Evolutionary conservation across 2,329 filamentous ascomycete species (phyloP).

Genomic region (Pseudogymnoascus sp.): DNA sequence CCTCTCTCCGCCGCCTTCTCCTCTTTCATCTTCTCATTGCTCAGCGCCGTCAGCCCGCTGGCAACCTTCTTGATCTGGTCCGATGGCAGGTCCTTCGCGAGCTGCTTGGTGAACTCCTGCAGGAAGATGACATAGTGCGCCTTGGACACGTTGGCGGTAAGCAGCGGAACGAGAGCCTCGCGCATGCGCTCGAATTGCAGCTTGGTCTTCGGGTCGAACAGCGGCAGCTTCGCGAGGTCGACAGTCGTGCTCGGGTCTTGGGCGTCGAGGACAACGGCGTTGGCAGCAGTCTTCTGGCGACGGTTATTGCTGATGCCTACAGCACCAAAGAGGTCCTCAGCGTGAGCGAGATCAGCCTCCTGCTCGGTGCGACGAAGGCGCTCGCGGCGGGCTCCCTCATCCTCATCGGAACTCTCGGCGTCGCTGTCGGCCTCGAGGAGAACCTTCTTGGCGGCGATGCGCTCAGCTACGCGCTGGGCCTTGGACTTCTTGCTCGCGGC

Average conservation of each 20-base stretch:
- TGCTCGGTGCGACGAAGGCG: slow-evolving; percentile 74
- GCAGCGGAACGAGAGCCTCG: slow-evolving; percentile 68
- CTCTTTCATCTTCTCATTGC: slow-evolving; percentile 98
- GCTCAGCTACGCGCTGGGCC: slow-evolving; percentile 75
- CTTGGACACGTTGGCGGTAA: slow-evolving; percentile 72
- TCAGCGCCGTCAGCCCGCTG: slow-evolving; percentile 75
- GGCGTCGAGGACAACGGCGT: slow-evolving; percentile 59
- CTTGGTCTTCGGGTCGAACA: slow-evolving; percentile 89
- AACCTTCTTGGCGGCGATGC: slow-evolving; percentile 51
- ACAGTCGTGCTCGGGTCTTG: slow-evolving; percentile 70
- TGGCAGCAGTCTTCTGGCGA: slow-evolving; percentile 57
- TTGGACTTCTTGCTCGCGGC: slow-evolving; percentile 89
- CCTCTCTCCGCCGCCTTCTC: slow-evolving; percentile 92
- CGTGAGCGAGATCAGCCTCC: slow-evolving; percentile 81
- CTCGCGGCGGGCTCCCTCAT: slow-evolving; percentile 64
- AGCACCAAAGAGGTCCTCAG: slow-evolving; percentile 80
- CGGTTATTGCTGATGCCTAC: slow-evolving; percentile 59
- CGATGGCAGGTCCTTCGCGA: slow-evolving; percentile 79
- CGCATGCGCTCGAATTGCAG: slow-evolving; percentile 75
- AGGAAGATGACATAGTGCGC: slow-evolving; percentile 84
- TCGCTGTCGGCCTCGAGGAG: slow-evolving; percentile 47
- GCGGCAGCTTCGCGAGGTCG: slow-evolving; percentile 68
- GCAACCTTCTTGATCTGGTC: slow-evolving; percentile 96
- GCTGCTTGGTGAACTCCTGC: slow-evolving; percentile 81
- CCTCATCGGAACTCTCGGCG: slow-evolving; percentile 55